Percentiles rank a stretch among this genome's conserved stretches.
phyloP scores from a whole-genome alignment of 345 rosid genomes.

The Eucalyptus cloeziana region DNA sequence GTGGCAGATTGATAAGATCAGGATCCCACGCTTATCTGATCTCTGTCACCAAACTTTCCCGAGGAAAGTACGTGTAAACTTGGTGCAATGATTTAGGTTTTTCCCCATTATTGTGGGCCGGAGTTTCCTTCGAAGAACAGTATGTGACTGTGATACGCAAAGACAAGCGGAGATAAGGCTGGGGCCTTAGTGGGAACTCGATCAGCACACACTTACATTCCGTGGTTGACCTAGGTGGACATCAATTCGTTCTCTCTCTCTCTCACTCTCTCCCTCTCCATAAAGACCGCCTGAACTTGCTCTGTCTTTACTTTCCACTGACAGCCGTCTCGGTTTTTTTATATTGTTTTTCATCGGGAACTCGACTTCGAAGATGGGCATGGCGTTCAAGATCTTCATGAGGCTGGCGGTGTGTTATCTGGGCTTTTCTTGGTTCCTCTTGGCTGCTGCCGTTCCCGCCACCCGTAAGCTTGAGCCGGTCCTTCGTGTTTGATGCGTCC shows the following conservation, averaged over 20 bases:
- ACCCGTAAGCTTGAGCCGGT: neutral
- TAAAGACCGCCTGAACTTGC: neutral
- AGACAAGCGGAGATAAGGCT: neutral
- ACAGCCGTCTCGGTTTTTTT: neutral
- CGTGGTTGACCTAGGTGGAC: neutral
- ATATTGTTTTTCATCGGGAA: neutral
- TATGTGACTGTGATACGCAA: neutral
- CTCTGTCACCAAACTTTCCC: neutral
- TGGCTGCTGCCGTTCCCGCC: neutral
- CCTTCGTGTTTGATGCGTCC: neutral
- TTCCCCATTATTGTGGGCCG: neutral
- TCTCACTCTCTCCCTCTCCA: neutral
- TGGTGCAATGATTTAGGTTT: neutral
- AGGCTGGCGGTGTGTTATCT: neutral
- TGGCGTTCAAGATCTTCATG: neutral
- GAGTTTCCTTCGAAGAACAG: neutral
- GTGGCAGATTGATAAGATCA: neutral
- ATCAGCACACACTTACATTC: neutral
- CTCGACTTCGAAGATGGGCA: neutral
- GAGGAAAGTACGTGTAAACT: neutral
- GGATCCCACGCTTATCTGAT: neutral
- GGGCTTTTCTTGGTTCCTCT: neutral
- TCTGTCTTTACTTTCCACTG: neutral
- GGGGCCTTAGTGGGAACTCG: neutral
- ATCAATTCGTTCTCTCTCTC: neutral